Evolutionary conservation across 2,329 filamentous ascomycete species (phyloP).

Genomic region (Hymenoscyphus linearis): DNA sequence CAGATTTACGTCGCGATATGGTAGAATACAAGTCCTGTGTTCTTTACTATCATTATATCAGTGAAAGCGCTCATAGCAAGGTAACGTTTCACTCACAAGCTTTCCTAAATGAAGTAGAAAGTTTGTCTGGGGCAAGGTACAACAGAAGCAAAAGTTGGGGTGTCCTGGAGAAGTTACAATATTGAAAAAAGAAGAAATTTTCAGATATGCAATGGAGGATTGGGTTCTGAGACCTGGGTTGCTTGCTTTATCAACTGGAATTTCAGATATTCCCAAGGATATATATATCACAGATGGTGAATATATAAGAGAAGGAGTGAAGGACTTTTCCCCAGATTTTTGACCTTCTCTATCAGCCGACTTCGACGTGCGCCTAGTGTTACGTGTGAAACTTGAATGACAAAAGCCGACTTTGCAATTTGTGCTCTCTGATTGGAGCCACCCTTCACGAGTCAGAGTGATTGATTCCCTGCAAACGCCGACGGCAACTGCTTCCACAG

Average conservation of each 20-base stretch:
- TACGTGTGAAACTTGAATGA: constrained; percentile 1
- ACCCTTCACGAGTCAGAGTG: constrained; percentile 9
- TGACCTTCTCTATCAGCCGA: constrained; percentile 6
- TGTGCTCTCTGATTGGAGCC: constrained; percentile 7
- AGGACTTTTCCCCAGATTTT: not conserved
- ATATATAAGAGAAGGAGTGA: not conserved
- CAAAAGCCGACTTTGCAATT: constrained; percentile 5
- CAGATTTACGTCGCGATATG: not conserved
- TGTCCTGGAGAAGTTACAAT: not conserved
- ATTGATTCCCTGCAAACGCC: constrained; percentile 9
- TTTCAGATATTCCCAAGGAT: not conserved
- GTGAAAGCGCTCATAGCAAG: not conserved
- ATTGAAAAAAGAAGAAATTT: not conserved
- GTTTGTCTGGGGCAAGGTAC: not conserved
- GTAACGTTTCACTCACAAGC: not conserved
- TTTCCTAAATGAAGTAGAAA: not conserved
- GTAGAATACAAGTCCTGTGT: not conserved
- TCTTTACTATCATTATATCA: not conserved
- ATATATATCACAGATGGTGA: not conserved
- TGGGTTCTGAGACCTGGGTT: not conserved
- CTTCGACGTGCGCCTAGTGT: not conserved
- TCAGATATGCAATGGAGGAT: not conserved
- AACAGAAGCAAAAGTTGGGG: not conserved
- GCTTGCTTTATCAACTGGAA: not conserved
- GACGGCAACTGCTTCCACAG: constrained; percentile 6